phyloP scores from a whole-genome alignment of 1,139 yeast genomes.

The Debaryomycetaceae sp. region DNA sequence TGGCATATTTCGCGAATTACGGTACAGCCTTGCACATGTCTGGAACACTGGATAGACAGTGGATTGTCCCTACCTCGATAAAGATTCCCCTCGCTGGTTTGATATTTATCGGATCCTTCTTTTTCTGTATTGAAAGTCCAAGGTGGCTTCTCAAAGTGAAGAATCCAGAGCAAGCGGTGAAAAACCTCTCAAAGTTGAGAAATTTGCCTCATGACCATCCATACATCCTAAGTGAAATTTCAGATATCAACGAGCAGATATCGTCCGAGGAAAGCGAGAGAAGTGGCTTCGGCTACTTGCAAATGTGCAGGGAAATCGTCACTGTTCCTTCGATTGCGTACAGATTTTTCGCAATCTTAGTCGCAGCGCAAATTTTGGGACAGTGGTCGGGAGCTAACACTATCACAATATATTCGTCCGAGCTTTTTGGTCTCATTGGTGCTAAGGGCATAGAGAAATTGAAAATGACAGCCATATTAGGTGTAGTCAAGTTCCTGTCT shows the following conservation, averaged over 20 bases:
- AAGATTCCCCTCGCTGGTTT: conserved; percentile 42
- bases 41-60: conserved; percentile 25
- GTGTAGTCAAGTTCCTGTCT: conserved; percentile 43
- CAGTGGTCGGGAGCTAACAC: conserved; percentile 68
- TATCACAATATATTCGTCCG: conserved; percentile 57
- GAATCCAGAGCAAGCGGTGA: conserved; percentile 31
- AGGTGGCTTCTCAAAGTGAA: conserved; percentile 43
- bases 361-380: conserved; percentile 48
- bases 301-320: conserved; percentile 30
- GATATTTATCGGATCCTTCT: conserved; percentile 33
- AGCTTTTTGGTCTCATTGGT: conserved; percentile 52
- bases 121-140: conserved; percentile 42
- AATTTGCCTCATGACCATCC: conserved; percentile 49
- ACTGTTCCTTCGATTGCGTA: conserved; percentile 36
- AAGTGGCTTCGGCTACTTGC: conserved; percentile 20
- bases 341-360: conserved; percentile 42
- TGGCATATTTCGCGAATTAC: conserved; percentile 48
- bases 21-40: conserved; percentile 36
- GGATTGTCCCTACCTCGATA: conserved; percentile 35
- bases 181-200: conserved; percentile 43
- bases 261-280: conserved; percentile 34
- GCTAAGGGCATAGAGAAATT: conserved; percentile 29
- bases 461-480: conserved; percentile 47
- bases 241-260: conserved; percentile 48
- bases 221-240: conserved; percentile 49